phyloP scores from a whole-genome alignment of 2,329 filamentous ascomycete species.

The Capronia americana region DNA sequence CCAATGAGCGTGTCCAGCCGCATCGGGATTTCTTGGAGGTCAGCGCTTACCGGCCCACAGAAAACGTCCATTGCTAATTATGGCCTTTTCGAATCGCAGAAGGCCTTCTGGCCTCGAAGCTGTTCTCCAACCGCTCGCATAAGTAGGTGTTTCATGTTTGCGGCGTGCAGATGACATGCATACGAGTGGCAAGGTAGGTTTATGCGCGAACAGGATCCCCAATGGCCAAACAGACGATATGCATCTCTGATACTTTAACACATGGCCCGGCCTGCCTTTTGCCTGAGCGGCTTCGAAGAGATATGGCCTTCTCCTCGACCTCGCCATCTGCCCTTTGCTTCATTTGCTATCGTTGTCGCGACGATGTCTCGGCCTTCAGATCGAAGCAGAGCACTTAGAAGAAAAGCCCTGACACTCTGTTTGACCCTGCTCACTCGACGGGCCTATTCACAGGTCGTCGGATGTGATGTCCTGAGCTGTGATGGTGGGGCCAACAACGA shows the following conservation, averaged over 20 bases:
- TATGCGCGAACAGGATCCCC: background rate
- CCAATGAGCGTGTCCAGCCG: background rate
- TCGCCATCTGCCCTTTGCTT: background rate
- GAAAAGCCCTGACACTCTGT: slow-evolving; percentile 14
- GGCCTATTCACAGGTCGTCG: slow-evolving; percentile 19
- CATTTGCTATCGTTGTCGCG: slow-evolving; percentile 17
- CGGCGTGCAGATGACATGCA: slow-evolving; percentile 21
- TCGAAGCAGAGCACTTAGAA: background rate
- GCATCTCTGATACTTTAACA: slow-evolving; percentile 4
- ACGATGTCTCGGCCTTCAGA: slow-evolving; percentile 8
- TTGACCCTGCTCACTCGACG: slow-evolving; percentile 7
- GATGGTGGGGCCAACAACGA: slow-evolving; percentile 22
- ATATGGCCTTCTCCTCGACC: slow-evolving; percentile 23
- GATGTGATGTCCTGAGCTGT: slow-evolving; percentile 29
- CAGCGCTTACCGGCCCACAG: slow-evolving; percentile 22
- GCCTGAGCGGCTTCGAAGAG: slow-evolving; percentile 12
- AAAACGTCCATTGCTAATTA: slow-evolving; percentile 25
- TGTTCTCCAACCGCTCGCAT: slow-evolving; percentile 19
- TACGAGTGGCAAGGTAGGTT: slow-evolving; percentile 13
- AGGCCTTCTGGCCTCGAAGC: slow-evolving; percentile 3
- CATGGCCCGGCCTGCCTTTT: background rate
- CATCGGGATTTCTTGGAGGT: background rate
- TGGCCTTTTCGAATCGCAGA: slow-evolving; percentile 6
- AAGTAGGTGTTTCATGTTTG: slow-evolving; percentile 20
- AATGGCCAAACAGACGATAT: background rate